These are phyloP conservation scores for Phytopythium montanum DNA, from an alignment of 352 stramenopile genomes.

Conservation along the genomic window DNA sequence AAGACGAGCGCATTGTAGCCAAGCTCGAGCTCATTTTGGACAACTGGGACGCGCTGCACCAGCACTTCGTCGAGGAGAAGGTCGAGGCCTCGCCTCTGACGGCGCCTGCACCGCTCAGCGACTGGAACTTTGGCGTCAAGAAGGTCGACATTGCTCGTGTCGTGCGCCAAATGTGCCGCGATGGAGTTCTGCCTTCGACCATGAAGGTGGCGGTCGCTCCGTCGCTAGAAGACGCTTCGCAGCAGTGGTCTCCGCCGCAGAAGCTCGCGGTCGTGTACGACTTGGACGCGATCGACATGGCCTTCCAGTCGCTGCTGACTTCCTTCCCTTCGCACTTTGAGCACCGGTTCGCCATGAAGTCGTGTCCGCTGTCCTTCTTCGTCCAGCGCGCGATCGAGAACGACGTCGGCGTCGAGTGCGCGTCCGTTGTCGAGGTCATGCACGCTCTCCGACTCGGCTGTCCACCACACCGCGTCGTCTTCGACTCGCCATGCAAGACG, in stretches of 20 bases:
- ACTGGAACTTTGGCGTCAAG: conserved; percentile 78
- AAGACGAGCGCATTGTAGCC: conserved; percentile 54
- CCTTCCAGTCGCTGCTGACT: conserved; percentile 70
- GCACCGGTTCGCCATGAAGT: conserved; percentile 89
- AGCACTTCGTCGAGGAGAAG: conserved; percentile 58
- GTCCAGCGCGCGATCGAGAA: conserved; percentile 73
- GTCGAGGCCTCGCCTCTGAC: conserved; percentile 29
- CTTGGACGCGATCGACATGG: conserved; percentile 81
- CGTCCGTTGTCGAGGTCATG: conserved; percentile 81
- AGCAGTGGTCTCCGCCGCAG: conserved; percentile 15
- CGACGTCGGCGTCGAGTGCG: conserved; percentile 74
- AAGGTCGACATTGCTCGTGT: conserved; percentile 53
- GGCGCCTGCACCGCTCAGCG: conserved; percentile 48
- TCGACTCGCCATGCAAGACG: conserved; percentile 93
- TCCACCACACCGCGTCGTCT: conserved; percentile 79
- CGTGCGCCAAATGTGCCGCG: conserved; percentile 51
- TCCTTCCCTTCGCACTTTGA: conserved; percentile 86
- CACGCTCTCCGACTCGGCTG: conserved; percentile 74
- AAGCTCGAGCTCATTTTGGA: conserved; percentile 72
- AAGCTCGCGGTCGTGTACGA: conserved; percentile 84
- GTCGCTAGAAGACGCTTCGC: not conserved
- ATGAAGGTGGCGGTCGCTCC: not conserved
- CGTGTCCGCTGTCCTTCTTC: conserved; percentile 87
- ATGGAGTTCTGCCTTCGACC: conserved; percentile 31
- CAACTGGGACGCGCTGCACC: conserved; percentile 61